Evolutionary conservation across 1,284 basidiomycete species (phyloP).

Genomic region (Tilletia indica): DNA sequence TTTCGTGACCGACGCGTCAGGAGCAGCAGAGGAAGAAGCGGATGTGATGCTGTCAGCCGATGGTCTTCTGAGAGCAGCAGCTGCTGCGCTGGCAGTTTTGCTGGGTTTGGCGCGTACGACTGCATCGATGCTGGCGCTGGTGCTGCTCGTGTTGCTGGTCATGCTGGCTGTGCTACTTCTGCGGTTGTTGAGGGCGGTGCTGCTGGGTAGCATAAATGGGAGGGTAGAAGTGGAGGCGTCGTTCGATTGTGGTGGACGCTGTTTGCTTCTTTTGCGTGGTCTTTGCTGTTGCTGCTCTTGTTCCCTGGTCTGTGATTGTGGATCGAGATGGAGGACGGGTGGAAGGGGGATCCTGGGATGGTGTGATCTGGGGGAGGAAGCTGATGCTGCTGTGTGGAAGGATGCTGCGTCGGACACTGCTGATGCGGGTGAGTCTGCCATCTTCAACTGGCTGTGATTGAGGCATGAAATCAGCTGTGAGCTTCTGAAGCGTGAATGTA

Average conservation of each 20-base stretch:
- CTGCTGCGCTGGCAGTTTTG: not conserved
- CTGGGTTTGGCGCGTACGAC: conserved; percentile 4
- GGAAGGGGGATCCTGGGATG: not conserved
- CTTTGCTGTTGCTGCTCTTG: not conserved
- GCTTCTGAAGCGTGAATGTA: not conserved
- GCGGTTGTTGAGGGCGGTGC: not conserved
- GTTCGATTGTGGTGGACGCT: not conserved
- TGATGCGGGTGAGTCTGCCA: conserved; percentile 9
- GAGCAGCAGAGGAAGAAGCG: not conserved
- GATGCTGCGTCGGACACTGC: not conserved
- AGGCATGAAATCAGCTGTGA: not conserved
- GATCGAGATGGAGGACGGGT: not conserved
- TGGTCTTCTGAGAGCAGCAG: conserved; percentile 1
- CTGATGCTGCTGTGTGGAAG: not conserved
- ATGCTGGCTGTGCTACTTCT: not conserved
- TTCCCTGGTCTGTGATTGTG: not conserved
- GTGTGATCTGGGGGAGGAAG: not conserved
- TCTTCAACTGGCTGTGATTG: not conserved
- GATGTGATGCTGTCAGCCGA: not conserved
- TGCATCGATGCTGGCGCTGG: not conserved
- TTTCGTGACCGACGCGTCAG: not conserved
- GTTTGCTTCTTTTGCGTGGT: conserved; percentile 9
- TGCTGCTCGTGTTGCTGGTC: too few species aligned
- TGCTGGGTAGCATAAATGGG: not conserved
- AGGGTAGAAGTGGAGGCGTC: not conserved